Conservation (phyloP, 176 grass and related monocot genomes). For the Alloteropsis semialata region DNA sequence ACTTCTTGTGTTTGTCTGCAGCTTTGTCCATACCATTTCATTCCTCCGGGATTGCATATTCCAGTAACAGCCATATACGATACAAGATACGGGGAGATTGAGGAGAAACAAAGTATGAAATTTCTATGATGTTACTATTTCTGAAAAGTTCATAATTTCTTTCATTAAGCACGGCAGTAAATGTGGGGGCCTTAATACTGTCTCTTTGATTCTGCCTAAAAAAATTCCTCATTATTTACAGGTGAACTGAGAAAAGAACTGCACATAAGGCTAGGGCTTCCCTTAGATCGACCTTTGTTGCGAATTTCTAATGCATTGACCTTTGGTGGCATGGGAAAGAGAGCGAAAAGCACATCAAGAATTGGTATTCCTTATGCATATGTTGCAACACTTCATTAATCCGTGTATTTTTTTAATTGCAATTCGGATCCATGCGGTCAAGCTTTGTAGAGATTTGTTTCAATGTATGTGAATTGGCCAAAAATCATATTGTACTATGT, state of each 20-base stretch:
- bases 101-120: constrained; percentile 87
- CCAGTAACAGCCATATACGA: constrained; percentile 87
- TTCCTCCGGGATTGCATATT: constrained; percentile 67
- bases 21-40: constrained; percentile 80
- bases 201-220: constrained; percentile 2
- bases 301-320: constrained; percentile 71
- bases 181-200: neutral
- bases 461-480: neutral
- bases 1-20: constrained; percentile 34
- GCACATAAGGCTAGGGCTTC: constrained; percentile 74
- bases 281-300: constrained; percentile 84
- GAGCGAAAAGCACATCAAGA: constrained; percentile 27
- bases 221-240: constrained; percentile 19
- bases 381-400: neutral
- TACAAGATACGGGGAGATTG: constrained; percentile 86
- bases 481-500: neutral
- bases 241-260: constrained; percentile 83
- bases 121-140: neutral
- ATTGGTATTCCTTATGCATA: constrained; percentile 31
- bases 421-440: neutral
- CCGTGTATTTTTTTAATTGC: neutral
- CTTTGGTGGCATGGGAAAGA: constrained; percentile 42
- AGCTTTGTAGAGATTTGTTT: neutral
- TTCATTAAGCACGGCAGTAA: neutral
- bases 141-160: neutral